phyloP scores from a whole-genome alignment of 768 basidiomycete genomes.

The Termitomyces sp. region DNA sequence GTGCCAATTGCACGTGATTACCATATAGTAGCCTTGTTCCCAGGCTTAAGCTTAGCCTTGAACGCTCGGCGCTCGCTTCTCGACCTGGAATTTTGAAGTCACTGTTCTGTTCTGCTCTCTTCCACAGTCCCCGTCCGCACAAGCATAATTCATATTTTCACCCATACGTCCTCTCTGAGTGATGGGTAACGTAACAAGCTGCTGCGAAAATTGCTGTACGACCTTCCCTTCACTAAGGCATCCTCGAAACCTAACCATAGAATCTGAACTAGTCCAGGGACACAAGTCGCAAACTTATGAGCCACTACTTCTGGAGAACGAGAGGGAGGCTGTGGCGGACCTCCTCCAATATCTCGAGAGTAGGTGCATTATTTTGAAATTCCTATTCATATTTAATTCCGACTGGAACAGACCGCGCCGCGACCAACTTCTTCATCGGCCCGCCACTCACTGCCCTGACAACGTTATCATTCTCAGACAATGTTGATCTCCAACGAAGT shows the following conservation, averaged over 20 bases:
- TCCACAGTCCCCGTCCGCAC: conserved; percentile 9
- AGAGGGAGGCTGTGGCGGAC: conserved; percentile 97
- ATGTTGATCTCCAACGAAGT: conserved; percentile 96
- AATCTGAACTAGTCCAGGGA: conserved; percentile 52
- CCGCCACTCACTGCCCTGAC: conserved; percentile 90
- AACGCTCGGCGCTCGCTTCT: neutral
- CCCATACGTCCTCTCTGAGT: neutral
- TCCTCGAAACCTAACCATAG: conserved; percentile 16
- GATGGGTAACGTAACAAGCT: conserved; percentile 77
- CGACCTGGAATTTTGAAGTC: conserved; percentile 15
- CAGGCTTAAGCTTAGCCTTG: conserved; percentile 5
- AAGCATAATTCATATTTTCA: conserved; percentile 4
- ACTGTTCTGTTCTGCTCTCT: conserved; percentile 10
- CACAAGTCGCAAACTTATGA: conserved; percentile 85
- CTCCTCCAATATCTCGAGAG: conserved; percentile 97
- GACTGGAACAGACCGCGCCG: conserved; percentile 72
- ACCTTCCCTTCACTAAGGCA: conserved; percentile 13
- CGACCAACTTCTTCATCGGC: conserved; percentile 97
- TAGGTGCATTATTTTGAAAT: conserved; percentile 32
- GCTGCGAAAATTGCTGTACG: conserved; percentile 82
- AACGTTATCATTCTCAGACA: conserved; percentile 97
- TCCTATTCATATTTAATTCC: conserved; percentile 3
- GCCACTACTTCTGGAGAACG: conserved; percentile 83
- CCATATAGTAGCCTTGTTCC: conserved; percentile 8
- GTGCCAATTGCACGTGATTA: too few species aligned